Conservation (phyloP, 1,139 yeast species). For the Suhomyces taliae region DNA sequence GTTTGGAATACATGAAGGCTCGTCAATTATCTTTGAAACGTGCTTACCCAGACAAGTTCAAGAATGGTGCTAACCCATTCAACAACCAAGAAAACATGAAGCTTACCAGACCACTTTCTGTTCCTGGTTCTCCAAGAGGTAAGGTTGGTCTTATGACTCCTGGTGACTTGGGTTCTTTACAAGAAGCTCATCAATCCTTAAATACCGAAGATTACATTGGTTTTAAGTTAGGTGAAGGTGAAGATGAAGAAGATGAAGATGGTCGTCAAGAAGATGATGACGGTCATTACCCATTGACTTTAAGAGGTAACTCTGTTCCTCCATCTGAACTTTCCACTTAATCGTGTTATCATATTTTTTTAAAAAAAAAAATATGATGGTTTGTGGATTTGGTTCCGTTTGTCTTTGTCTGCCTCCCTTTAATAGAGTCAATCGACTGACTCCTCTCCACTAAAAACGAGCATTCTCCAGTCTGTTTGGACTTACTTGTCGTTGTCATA, state of each 20-base stretch:
- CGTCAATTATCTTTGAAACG: slow-evolving; percentile 88
- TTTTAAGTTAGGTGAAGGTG: slow-evolving; percentile 66
- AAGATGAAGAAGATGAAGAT: slow-evolving; percentile 40
- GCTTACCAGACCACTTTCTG: slow-evolving; percentile 88
- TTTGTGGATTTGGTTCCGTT: too few relatives aligned
- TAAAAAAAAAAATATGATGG: too few relatives aligned
- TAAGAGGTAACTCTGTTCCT: slow-evolving; percentile 47
- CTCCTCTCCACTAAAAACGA: too few relatives aligned
- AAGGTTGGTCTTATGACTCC: slow-evolving; percentile 82
- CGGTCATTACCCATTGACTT: slow-evolving; percentile 41
- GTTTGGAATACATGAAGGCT: slow-evolving; percentile 92
- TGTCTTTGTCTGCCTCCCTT: too few relatives aligned
- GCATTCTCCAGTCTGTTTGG: too few relatives aligned
- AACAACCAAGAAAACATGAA: slow-evolving; percentile 56
- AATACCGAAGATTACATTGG: slow-evolving; percentile 80
- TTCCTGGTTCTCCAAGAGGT: slow-evolving; percentile 89
- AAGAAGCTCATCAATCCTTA: slow-evolving; percentile 74
- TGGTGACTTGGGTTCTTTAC: slow-evolving; percentile 95
- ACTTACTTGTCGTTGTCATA: too few relatives aligned
- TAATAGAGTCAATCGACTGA: too few relatives aligned
- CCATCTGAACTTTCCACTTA: slow-evolving; percentile 22
- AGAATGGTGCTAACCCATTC: slow-evolving; percentile 63
- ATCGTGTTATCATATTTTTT: not conserved
- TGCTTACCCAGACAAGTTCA: slow-evolving; percentile 88
- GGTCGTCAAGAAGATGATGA: slow-evolving; percentile 45